Evolutionary conservation across 768 basidiomycete species (phyloP).

Genomic region (Podaxis pistillaris): DNA sequence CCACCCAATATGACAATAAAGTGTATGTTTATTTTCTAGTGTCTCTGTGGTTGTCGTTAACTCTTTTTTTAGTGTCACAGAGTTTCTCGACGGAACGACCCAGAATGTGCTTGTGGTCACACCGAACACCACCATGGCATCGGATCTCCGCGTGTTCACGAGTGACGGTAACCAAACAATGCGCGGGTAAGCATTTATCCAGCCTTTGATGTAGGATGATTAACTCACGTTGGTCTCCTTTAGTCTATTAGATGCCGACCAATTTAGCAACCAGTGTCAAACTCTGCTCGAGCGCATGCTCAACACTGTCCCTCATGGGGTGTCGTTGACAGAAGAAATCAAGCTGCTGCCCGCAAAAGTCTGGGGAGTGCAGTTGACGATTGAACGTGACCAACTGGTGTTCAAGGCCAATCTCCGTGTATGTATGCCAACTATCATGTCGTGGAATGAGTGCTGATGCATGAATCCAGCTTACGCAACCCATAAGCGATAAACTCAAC

Average conservation of each 20-base stretch:
- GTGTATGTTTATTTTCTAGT: conserved; percentile 26
- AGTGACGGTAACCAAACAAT: conserved; percentile 36
- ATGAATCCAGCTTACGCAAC: conserved; percentile 31
- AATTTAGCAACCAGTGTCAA: conserved; percentile 38
- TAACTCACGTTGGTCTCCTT: conserved; percentile 2
- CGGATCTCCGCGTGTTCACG: conserved; percentile 34
- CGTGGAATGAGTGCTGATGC: not conserved
- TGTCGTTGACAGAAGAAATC: conserved; percentile 45
- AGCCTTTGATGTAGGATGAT: not conserved
- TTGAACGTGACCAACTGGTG: conserved; percentile 34
- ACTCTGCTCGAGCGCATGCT: conserved; percentile 44
- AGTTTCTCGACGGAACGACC: conserved; percentile 35
- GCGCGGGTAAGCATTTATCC: conserved; percentile 20
- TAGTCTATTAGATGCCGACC: conserved; percentile 30
- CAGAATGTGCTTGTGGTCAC: conserved; percentile 33
- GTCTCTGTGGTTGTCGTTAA: not conserved
- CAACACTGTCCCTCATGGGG: conserved; percentile 43
- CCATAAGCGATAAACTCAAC: conserved; percentile 30
- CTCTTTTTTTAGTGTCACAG: conserved; percentile 26
- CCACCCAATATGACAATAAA: conserved; percentile 39
- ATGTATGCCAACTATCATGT: conserved; percentile 17
- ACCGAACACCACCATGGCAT: conserved; percentile 32
- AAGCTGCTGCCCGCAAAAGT: conserved; percentile 42
- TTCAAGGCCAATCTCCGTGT: conserved; percentile 42
- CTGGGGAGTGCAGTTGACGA: conserved; percentile 33